Evolutionary conservation across 495 filamentous ascomycete genomes (phyloP).

Genomic region (Coniosporium apollinis): DNA sequence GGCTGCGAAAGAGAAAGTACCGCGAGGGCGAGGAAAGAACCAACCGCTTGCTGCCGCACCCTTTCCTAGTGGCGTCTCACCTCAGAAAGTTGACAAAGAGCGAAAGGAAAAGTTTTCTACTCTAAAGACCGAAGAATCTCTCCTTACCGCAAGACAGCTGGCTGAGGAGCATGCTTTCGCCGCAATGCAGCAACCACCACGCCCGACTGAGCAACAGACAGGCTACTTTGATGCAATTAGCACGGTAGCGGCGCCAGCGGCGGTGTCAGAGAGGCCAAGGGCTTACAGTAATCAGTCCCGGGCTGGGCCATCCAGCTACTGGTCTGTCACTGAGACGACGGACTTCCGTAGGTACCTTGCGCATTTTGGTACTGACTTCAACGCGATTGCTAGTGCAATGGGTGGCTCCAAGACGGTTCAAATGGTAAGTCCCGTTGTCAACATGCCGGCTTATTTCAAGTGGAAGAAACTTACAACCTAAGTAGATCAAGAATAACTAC

Average conservation of each 20-base stretch:
- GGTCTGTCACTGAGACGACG: conserved; percentile 80
- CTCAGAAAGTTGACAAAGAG: conserved; percentile 10
- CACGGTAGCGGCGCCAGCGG: conserved; percentile 13
- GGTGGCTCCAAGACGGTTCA: conserved; percentile 70
- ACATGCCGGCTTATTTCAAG: conserved; percentile 1
- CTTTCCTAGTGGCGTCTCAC: conserved; percentile 16
- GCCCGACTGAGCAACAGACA: too few species aligned
- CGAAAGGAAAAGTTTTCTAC: conserved; percentile 11
- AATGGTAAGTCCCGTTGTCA: conserved; percentile 46
- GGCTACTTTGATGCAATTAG: too few species aligned
- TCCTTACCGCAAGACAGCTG: too few species aligned
- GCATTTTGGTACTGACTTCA: conserved; percentile 81
- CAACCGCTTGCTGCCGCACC: conserved; percentile 20
- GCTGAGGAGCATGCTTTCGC: too few species aligned
- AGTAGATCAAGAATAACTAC: conserved; percentile 84
- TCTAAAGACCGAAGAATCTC: too few species aligned
- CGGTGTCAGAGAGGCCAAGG: conserved; percentile 7
- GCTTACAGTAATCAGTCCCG: too few species aligned
- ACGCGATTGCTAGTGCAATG: conserved; percentile 69
- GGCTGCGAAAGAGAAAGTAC: conserved; percentile 15
- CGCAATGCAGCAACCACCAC: too few species aligned
- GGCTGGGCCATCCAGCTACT: conserved; percentile 71
- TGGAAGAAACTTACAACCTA: conserved; percentile 4
- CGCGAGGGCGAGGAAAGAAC: conserved; percentile 15
- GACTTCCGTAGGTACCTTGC: conserved; percentile 65